A percentile compares a stretch with the other conserved stretches of the same genome.
phyloP scores from a whole-genome alignment of 345 rosid species.

The Sisymbrium altissimum region DNA sequence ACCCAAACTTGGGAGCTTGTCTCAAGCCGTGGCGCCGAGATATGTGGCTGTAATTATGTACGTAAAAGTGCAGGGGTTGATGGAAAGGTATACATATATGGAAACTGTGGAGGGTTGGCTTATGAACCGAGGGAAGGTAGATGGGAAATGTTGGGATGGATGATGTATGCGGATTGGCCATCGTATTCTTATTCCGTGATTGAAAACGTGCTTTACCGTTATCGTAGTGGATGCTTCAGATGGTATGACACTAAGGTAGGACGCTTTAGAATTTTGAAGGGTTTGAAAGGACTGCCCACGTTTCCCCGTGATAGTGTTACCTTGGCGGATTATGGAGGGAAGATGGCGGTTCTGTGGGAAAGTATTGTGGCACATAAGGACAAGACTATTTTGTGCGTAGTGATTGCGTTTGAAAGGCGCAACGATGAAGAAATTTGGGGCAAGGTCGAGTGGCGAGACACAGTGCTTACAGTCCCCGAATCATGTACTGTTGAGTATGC shows the following conservation, averaged over 20 bases:
- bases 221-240: constrained; percentile 52
- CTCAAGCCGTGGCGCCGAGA: background rate
- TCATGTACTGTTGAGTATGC: constrained; percentile 46
- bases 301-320: constrained; percentile 45
- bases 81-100: background rate
- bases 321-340: constrained; percentile 42
- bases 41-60: background rate
- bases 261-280: constrained; percentile 47
- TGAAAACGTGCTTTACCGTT: constrained; percentile 50
- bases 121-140: constrained; percentile 1
- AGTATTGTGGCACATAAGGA: background rate
- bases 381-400: constrained; percentile 57
- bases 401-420: constrained; percentile 48
- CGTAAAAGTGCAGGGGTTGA: background rate
- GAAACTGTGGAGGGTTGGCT: background rate
- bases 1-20: constrained; percentile 5
- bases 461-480: constrained; percentile 41
- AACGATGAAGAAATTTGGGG: constrained; percentile 48
- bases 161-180: constrained; percentile 50
- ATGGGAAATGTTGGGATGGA: constrained; percentile 55
- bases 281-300: constrained; percentile 49
- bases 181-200: constrained; percentile 44
- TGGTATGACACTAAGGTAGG: constrained; percentile 45
- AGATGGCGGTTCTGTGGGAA: constrained; percentile 67
- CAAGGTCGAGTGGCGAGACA: constrained; percentile 38